phyloP scores from a whole-genome alignment of 441 rosid species.

The Populus hybrid region DNA sequence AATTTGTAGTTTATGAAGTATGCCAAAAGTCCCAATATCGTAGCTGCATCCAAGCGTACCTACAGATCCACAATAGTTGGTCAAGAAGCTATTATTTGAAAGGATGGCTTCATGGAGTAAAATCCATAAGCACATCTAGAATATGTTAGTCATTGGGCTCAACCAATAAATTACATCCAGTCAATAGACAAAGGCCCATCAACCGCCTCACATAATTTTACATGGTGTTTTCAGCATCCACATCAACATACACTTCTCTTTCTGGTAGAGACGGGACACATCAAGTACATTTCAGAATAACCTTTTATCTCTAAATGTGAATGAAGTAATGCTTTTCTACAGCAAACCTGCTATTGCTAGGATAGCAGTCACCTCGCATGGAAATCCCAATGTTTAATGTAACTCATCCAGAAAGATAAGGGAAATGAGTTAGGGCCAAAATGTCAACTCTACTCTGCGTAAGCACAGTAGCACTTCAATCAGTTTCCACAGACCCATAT shows the following conservation, averaged over 20 bases:
- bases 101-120: not conserved
- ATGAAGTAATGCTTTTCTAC: not conserved
- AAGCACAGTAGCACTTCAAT: not conserved
- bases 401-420: not conserved
- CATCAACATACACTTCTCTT: not conserved
- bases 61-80: slow-evolving; percentile 34
- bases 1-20: slow-evolving; percentile 90
- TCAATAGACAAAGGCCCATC: not conserved
- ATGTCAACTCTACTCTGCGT: not conserved
- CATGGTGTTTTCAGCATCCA: not conserved
- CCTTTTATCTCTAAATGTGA: not conserved
- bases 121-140: not conserved
- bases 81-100: slow-evolving; percentile 15
- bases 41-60: slow-evolving; percentile 88
- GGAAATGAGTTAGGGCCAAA: not conserved
- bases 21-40: slow-evolving; percentile 87
- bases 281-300: not conserved
- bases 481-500: not conserved
- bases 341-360: not conserved
- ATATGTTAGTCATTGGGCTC: not conserved
- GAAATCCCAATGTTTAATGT: not conserved
- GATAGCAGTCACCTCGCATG: not conserved
- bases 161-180: not conserved
- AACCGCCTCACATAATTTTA: not conserved
- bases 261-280: not conserved